A percentile compares a stretch with the other conserved stretches of the same genome.
Conservation (phyloP, 345 rosid species). For the Punica granatum region DNA sequence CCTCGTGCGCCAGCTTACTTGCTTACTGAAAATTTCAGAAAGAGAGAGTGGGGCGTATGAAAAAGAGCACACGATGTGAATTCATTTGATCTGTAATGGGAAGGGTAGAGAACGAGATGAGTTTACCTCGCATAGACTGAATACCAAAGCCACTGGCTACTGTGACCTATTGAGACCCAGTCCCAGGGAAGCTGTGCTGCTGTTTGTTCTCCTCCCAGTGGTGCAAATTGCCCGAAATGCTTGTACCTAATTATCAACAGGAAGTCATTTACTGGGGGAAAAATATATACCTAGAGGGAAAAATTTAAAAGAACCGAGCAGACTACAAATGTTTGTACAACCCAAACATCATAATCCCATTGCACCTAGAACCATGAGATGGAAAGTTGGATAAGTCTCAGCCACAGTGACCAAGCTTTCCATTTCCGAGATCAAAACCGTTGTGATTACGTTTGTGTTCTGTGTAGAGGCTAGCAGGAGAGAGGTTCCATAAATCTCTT, state of each 20-base stretch:
- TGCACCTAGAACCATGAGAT: background rate
- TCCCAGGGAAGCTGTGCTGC: constrained; percentile 98
- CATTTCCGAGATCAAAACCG: background rate
- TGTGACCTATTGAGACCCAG: constrained; percentile 88
- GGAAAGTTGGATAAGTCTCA: background rate
- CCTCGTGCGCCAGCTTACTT: constrained; percentile 95
- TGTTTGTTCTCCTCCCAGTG: constrained; percentile 95
- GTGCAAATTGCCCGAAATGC: constrained; percentile 96
- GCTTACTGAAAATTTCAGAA: constrained; percentile 54
- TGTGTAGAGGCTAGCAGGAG: background rate
- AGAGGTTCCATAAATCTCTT: background rate
- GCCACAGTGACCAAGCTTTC: background rate
- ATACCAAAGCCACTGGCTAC: constrained; percentile 97
- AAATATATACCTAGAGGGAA: background rate
- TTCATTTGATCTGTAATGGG: background rate
- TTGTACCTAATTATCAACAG: constrained; percentile 44
- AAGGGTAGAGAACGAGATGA: background rate
- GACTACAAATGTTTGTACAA: background rate
- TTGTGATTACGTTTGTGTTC: background rate
- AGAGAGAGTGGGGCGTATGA: background rate
- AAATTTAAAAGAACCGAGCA: background rate
- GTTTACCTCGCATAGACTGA: constrained; percentile 87
- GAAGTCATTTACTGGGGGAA: background rate
- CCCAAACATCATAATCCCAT: background rate
- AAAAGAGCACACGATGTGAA: background rate